phyloP scores from a whole-genome alignment of 768 basidiomycete genomes.

The Suillus alpinus region DNA sequence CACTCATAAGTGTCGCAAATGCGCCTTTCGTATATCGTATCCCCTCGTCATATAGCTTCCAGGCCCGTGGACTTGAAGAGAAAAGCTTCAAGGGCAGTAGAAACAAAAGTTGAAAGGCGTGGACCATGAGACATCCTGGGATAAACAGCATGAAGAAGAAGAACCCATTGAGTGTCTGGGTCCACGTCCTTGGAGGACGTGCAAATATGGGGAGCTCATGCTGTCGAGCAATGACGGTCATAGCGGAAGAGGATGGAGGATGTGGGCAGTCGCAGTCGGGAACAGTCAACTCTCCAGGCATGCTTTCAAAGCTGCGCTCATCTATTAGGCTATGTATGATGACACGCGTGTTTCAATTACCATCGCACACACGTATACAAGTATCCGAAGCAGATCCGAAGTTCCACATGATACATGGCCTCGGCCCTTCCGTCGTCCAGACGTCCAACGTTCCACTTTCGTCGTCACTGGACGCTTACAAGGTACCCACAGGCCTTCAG shows the following conservation, averaged over 20 bases:
- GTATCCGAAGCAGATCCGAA: background rate
- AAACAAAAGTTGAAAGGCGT: slow-evolving; percentile 69
- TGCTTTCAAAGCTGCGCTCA: slow-evolving; percentile 2
- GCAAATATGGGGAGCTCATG: slow-evolving; percentile 51
- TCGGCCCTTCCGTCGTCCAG: background rate
- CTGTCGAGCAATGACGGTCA: slow-evolving; percentile 21
- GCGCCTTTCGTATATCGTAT: slow-evolving; percentile 81
- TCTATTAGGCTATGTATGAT: background rate
- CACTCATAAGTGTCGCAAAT: slow-evolving; percentile 74
- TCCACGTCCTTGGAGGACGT: slow-evolving; percentile 56
- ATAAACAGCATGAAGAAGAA: slow-evolving; percentile 59
- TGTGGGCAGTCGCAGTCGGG: slow-evolving; percentile 2
- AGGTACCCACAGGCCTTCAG: background rate
- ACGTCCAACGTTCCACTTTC: background rate
- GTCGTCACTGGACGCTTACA: background rate
- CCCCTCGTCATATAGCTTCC: slow-evolving; percentile 60
- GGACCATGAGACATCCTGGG: slow-evolving; percentile 64
- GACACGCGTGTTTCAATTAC: background rate
- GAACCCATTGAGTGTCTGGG: slow-evolving; percentile 44
- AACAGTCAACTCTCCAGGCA: slow-evolving; percentile 2
- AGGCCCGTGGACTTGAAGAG: slow-evolving; percentile 51
- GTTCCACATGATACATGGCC: background rate
- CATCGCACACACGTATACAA: background rate
- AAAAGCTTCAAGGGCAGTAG: slow-evolving; percentile 65
- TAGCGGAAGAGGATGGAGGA: slow-evolving; percentile 6